These are phyloP conservation scores for Leishmania gerbilli DNA, from an alignment of 208 protist species.

Conservation along the genomic window DNA sequence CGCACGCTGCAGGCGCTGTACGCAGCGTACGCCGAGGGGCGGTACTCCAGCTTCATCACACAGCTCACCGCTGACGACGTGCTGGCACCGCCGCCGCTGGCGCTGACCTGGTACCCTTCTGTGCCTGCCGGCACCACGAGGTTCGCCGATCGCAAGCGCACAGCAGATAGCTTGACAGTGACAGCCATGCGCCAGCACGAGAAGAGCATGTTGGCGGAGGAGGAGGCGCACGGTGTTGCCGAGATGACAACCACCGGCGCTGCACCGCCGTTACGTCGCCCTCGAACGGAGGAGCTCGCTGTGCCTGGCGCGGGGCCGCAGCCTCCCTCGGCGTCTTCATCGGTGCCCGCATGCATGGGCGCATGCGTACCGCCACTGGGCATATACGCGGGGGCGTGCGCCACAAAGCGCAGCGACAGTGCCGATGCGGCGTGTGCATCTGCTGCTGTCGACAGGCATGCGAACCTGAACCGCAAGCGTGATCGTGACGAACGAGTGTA, in stretches of 20 bases:
- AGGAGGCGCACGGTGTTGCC: not conserved
- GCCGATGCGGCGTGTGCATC: no score
- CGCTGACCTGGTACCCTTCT: constrained; percentile 44
- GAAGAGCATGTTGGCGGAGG: constrained; percentile 13
- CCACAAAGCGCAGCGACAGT: not conserved
- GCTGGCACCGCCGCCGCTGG: constrained; percentile 40
- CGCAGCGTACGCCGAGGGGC: constrained; percentile 21
- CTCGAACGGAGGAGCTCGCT: constrained; percentile 3
- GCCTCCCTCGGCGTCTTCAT: not conserved
- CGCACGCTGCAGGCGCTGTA: constrained; percentile 36
- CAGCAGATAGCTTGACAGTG: not conserved
- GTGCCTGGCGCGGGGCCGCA: not conserved
- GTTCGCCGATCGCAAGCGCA: constrained; percentile 31
- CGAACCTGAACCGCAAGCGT: constrained; percentile 12
- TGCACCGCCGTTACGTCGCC: constrained; percentile 2
- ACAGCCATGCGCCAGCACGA: constrained; percentile 4
- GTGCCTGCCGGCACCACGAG: constrained; percentile 8
- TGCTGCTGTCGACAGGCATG: not conserved
- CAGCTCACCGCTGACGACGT: constrained; percentile 39
- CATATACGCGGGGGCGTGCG: not conserved
- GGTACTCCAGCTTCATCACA: constrained; percentile 13
- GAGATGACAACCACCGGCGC: not conserved
- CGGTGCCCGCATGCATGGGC: not conserved
- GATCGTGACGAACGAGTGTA: constrained; percentile 37
- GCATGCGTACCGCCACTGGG: not conserved